A percentile compares a stretch with the other conserved stretches of the same genome.
Evolutionary conservation across 306 rosid genomes (phyloP).

Genomic region (cucumber (Cucumis sativus)): Cucumber_9930_V3 NC_026658.2:20751001-20751500

Average conservation of each 20-base stretch:
- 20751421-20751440: constrained; percentile 9
- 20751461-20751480: too few relatives aligned
- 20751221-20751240: neutral
- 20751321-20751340: too few relatives aligned
- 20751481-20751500: too few relatives aligned
- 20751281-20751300: constrained; percentile 23
- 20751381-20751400: constrained; percentile 6
- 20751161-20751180: constrained; percentile 11
- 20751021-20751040: neutral
- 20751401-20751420: constrained; percentile 9
- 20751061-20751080: neutral
- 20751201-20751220: constrained; percentile 10
- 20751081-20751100: too few relatives aligned
- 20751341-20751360: too few relatives aligned
- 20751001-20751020: constrained; percentile 1
- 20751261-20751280: constrained; percentile 15
- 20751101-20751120: too few relatives aligned
- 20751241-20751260: constrained; percentile 18
- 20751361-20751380: too few relatives aligned
- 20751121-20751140: too few relatives aligned
- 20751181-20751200: constrained; percentile 15
- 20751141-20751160: neutral
- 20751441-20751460: constrained; percentile 8
- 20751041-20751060: neutral
- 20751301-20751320: constrained; percentile 7